phyloP scores from a whole-genome alignment of 177 flowering plant genomes.

The Vitis hybrid region DNA sequence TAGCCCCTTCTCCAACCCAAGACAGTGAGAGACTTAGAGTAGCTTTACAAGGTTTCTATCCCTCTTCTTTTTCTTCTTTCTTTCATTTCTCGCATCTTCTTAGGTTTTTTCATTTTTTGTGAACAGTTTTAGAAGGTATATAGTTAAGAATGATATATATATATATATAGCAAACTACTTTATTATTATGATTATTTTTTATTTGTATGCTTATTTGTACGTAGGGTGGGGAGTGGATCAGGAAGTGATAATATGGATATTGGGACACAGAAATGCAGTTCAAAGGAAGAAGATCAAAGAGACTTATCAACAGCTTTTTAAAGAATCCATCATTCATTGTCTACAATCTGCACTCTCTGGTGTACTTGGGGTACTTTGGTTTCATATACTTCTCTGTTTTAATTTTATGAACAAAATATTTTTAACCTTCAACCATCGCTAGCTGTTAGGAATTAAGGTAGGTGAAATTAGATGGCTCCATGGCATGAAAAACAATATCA shows the following conservation, averaged over 20 bases:
- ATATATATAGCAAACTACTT: background rate
- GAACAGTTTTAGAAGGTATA: no score
- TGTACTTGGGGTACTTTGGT: constrained; percentile 53
- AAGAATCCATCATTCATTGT: constrained; percentile 55
- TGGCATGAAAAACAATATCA: no score
- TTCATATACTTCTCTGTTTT: no score
- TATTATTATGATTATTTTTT: background rate
- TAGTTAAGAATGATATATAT: no score
- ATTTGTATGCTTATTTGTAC: background rate
- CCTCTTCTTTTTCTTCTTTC: constrained; percentile 4
- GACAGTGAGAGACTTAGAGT: constrained; percentile 56
- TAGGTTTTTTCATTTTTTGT: background rate
- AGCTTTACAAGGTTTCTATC: constrained; percentile 54
- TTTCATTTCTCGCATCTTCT: background rate
- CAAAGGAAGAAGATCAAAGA: constrained; percentile 68
- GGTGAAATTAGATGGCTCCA: no score
- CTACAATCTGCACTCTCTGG: constrained; percentile 73
- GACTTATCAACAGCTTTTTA: constrained; percentile 59
- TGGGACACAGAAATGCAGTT: constrained; percentile 68
- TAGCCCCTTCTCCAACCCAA: constrained; percentile 60
- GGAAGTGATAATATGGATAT: constrained; percentile 53
- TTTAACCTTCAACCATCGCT: no score
- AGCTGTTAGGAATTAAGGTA: no score
- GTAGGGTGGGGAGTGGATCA: constrained; percentile 85
- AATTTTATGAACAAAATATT: no score